These are phyloP conservation scores for Boletellus dicymbophilus DNA, from an alignment of 1,284 basidiomycete species.

Conservation along the genomic window DNA sequence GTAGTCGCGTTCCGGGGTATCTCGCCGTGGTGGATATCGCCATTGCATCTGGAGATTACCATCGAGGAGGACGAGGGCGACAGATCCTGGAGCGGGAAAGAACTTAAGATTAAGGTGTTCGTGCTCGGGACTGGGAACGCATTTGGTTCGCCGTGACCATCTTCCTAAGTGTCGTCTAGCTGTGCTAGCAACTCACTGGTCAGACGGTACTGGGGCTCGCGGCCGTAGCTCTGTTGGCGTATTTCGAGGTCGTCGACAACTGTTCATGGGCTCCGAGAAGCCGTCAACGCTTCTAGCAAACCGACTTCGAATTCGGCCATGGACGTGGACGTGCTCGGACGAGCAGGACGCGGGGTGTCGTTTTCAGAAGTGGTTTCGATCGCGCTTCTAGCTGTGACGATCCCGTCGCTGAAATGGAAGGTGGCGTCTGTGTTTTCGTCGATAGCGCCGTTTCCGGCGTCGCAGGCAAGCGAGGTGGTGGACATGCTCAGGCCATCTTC, in stretches of 20 bases:
- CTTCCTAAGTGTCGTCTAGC: constrained; percentile 63
- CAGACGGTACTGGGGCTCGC: constrained; percentile 75
- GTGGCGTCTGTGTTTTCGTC: constrained; percentile 80
- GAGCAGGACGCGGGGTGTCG: constrained; percentile 15
- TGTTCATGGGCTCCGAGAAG: constrained; percentile 54
- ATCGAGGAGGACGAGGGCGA: constrained; percentile 24
- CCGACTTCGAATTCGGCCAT: constrained; percentile 41
- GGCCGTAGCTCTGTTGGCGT: constrained; percentile 65
- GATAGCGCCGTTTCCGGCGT: constrained; percentile 72
- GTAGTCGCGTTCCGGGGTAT: constrained; percentile 54
- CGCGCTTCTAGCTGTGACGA: constrained; percentile 74
- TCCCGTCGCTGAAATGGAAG: constrained; percentile 96
- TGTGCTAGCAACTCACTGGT: constrained; percentile 72
- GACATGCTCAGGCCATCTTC: constrained; percentile 80
- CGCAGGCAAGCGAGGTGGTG: constrained; percentile 75
- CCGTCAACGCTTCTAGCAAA: constrained; percentile 46
- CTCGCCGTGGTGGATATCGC: constrained; percentile 68
- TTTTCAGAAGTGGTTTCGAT: constrained; percentile 76
- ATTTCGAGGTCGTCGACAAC: constrained; percentile 80
- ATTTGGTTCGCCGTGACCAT: constrained; percentile 82
- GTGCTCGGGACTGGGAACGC: constrained; percentile 91
- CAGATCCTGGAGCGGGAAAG: not conserved
- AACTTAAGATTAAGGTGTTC: constrained; percentile 49
- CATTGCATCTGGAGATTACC: constrained; percentile 71
- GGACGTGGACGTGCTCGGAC: constrained; percentile 14